Base-by-base conservation (phyloP, 2,329 filamentous ascomycete genomes). In the Colletotrichum sp. region DNA sequence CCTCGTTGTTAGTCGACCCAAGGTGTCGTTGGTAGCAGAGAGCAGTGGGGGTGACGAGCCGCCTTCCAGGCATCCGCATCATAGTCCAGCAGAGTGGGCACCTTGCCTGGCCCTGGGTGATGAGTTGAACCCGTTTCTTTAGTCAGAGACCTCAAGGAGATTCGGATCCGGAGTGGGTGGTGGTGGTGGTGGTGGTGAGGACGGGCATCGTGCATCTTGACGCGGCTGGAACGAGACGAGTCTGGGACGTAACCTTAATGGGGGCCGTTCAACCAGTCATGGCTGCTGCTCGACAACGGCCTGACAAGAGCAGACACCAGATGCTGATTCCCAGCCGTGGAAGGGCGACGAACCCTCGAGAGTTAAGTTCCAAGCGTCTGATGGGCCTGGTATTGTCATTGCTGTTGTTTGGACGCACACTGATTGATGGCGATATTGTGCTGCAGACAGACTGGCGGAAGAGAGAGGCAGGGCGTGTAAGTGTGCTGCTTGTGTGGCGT, bases 231-330 rank as follows among this genome's bases (percentile, higher is more conserved):
- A 76, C 73, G 64, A 76, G 63, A 76, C 69, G 69, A 76, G 73
- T 76, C 73, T 76, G 69, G 73, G 73, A 76, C 73, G 64, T 49
- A 76, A 76, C 69, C 73, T 76, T 76, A 72, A 64, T 44, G 55
- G n/a, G 57, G 13, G 55, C 16, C 32, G 49, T 76, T 44, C 57
- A 49, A 36, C 69, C 73, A 72, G 70, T 68, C 63, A 62, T 67
- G 62, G 44, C 32, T 60, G 49, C 62, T 55, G 28, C 32, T 60
- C 63, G 10, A 49, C 26, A 69, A 69, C 63, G 57, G 44, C 39
- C 26, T 63, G 39, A 63, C 63, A 63, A 72, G 55, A 72, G 62
- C 69, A 44, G 69, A 57, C 16, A 64, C 57, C 63, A 49, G 39
- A 65, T 34, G 24, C 18, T 44, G 57, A 63, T 28, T 13, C 16